Evolutionary conservation across 495 filamentous ascomycete genomes (phyloP), one percentile per base, ranked within the genome.

Genomic region (Cercophora sp.): DNA sequence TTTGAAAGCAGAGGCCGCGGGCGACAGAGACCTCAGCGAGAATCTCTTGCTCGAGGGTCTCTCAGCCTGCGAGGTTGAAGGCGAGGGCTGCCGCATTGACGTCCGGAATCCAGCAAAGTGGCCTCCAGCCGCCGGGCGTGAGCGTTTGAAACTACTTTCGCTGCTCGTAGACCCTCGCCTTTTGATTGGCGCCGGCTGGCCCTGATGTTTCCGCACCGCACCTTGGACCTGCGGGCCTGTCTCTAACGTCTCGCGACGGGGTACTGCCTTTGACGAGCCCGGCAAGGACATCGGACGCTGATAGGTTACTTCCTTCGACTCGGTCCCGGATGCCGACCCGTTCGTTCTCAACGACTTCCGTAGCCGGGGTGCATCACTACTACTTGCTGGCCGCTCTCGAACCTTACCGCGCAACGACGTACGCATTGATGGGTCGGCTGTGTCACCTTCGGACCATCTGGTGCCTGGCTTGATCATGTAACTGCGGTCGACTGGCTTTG

Each of bases 101-200:
- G 51, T 65, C 11, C 73, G 73, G 43, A 77, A 68, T 5, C 56
- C 55, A n/a, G 62, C 57, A 9, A 61, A 61, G 11, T 60, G 53
- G 5, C 48, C 55, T 19, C 37, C 46, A 18, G 37, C 52, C 5
- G 39, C 24, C n/a, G 61, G 44, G 2, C 70, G 67, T 16, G 39
- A 60, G 2, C 75, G 71, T 36, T 71, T 74, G 36, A 78, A 78
- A 54, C 75, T 78, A 55, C 73, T 77, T 37, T 77, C 74, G 52
- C 75, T 78, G 24, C 60, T 66, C 20, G 71, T 68, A 4, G 75
- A 78, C 8, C 60, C 74, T 8, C 66, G 74, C 5, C 73, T 67
- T 52, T 61, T 61, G 5, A 71, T 13, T 15, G 44, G n/a, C 13
- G 24, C 22, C 1, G 41, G 41, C 10, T 15, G 22, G 20, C n/a